These are phyloP conservation scores for Macrolepiota fuliginosa DNA, from an alignment of 768 basidiomycete species.

Conservation along the genomic window DNA sequence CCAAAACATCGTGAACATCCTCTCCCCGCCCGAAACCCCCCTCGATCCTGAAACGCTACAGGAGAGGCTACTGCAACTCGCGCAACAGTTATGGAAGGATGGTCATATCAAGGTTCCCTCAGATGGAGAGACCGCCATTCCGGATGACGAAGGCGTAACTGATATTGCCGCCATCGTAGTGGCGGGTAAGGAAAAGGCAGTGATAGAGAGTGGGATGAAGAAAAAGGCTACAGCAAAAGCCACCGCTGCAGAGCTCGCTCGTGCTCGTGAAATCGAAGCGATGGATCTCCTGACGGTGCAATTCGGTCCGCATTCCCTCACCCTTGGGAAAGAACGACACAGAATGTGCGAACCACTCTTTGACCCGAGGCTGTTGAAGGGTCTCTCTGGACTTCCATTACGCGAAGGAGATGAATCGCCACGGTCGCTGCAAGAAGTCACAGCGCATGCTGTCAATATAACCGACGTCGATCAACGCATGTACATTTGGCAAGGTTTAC, in stretches of 20 bases:
- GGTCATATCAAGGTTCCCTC: constrained; percentile 73
- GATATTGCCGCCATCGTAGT: constrained; percentile 90
- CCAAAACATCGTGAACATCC: constrained; percentile 54
- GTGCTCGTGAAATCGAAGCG: constrained; percentile 79
- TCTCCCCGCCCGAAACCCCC: constrained; percentile 52
- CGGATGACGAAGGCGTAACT: constrained; percentile 82
- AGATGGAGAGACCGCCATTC: constrained; percentile 62
- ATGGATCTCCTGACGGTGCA: constrained; percentile 77
- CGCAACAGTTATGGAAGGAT: constrained; percentile 57
- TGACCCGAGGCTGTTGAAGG: constrained; percentile 58
- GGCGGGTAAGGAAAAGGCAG: constrained; percentile 86
- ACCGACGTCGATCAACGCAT: constrained; percentile 65
- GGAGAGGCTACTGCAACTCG: constrained; percentile 58
- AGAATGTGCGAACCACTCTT: constrained; percentile 90
- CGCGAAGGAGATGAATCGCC: constrained; percentile 23
- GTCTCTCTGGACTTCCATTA: constrained; percentile 25
- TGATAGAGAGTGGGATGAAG: constrained; percentile 84
- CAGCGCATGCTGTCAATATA: constrained; percentile 59
- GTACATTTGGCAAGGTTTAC: constrained; percentile 74
- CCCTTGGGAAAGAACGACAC: constrained; percentile 85
- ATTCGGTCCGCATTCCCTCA: constrained; percentile 69
- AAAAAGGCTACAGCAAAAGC: constrained; percentile 71
- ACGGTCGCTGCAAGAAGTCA: constrained; percentile 62
- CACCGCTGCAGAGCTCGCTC: constrained; percentile 76
- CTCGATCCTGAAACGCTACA: constrained; percentile 46